These are phyloP conservation scores for Cladosporium cucumerinum DNA, from an alignment of 2,329 filamentous ascomycete genomes.

Conservation along the genomic window DNA sequence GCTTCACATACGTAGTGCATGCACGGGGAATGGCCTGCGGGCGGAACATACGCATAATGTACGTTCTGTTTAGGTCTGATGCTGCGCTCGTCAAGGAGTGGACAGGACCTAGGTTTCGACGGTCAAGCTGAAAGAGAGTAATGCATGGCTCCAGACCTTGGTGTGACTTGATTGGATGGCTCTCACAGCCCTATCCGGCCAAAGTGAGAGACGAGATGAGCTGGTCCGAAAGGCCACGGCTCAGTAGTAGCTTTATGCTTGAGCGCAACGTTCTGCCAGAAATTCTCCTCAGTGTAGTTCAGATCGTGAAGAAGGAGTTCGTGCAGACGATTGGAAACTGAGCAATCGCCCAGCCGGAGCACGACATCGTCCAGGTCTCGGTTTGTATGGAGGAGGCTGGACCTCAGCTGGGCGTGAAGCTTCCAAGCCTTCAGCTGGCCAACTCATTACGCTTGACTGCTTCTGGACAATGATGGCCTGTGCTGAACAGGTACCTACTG, in stretches of 20 bases:
- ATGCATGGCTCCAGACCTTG: not conserved
- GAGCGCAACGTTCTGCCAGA: not conserved
- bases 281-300: not conserved
- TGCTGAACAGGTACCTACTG: not conserved
- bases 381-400: not conserved
- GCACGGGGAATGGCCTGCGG: not conserved
- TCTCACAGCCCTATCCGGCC: not conserved
- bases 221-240: not conserved
- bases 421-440: not conserved
- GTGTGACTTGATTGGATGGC: not conserved
- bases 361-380: not conserved
- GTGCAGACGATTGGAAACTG: not conserved
- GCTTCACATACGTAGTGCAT: too few species aligned
- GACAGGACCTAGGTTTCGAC: not conserved
- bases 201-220: not conserved
- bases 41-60: not conserved
- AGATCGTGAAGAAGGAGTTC: not conserved
- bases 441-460: not conserved
- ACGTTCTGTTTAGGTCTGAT: not conserved
- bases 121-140: not conserved
- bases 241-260: not conserved
- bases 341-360: not conserved
- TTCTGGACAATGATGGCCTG: not conserved
- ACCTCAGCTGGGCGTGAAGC: not conserved
- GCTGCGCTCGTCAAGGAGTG: not conserved